Evolutionary conservation across 352 stramenopile species (phyloP).

Genomic region (Phytopythium mirpurense): DNA sequence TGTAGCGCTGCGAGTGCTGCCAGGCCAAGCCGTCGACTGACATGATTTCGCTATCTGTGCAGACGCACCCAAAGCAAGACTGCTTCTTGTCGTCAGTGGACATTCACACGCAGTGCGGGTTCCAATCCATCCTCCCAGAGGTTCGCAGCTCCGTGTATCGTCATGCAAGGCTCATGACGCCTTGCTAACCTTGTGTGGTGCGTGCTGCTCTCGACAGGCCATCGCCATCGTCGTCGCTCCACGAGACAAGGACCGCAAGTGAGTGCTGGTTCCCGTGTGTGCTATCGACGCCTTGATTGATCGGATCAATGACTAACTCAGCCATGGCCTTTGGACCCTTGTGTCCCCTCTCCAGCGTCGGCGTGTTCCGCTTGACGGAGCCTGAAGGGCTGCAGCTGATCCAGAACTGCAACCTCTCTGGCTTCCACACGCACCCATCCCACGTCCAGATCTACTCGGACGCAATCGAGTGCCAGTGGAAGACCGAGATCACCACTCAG

Average conservation of each 20-base stretch:
- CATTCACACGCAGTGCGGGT: conserved; percentile 88
- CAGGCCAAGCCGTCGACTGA: not conserved
- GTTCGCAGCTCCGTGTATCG: conserved; percentile 20
- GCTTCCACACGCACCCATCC: conserved; percentile 82
- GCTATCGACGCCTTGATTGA: no score
- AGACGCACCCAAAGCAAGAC: conserved; percentile 85
- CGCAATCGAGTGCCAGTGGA: conserved; percentile 68
- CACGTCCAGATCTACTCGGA: conserved; percentile 77
- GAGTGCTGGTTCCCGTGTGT: conserved; percentile 7
- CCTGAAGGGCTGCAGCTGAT: conserved; percentile 81
- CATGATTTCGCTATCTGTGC: not conserved
- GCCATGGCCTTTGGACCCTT: no score
- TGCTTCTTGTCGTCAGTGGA: conserved; percentile 90
- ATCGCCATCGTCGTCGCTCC: conserved; percentile 87
- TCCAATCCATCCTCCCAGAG: conserved; percentile 87
- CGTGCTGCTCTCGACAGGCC: conserved; percentile 24
- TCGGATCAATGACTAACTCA: conserved; percentile 1
- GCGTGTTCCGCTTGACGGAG: conserved; percentile 80
- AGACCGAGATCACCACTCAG: conserved; percentile 23
- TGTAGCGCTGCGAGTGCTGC: not conserved
- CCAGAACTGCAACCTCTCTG: conserved; percentile 81
- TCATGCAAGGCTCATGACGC: no score
- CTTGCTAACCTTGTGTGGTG: no score
- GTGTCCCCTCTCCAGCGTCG: conserved; percentile 39
- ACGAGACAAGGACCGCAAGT: conserved; percentile 63